Evolutionary conservation across 108 stramenopile species (phyloP).

Genomic region (Bacterosira constricta): DNA sequence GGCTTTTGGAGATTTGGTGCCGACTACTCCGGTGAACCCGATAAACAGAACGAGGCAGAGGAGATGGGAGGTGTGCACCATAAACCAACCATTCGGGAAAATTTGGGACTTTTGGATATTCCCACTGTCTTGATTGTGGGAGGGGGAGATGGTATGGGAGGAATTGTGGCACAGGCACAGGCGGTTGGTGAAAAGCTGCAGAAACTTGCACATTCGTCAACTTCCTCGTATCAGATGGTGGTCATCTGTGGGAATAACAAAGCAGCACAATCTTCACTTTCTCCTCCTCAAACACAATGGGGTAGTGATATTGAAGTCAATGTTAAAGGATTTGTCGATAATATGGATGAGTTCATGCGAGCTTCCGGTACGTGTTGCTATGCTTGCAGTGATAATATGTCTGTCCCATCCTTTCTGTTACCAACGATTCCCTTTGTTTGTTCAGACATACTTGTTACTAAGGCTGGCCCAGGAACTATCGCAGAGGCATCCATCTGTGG

Average conservation of each 20-base stretch:
- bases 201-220: constrained; percentile 28
- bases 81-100: constrained; percentile 50
- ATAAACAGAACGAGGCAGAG: constrained; percentile 20
- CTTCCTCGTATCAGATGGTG: constrained; percentile 73
- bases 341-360: constrained; percentile 97
- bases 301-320: constrained; percentile 57
- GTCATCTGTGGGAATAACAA: constrained; percentile 96
- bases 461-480: constrained; percentile 97
- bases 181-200: constrained; percentile 67
- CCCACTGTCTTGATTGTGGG: constrained; percentile 92
- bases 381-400: constrained; percentile 37
- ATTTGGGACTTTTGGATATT: constrained; percentile 71
- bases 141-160: constrained; percentile 97
- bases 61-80: constrained; percentile 46
- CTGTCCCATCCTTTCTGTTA: constrained; percentile 31
- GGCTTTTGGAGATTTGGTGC: constrained; percentile 87
- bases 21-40: constrained; percentile 13
- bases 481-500: constrained; percentile 95
- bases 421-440: background rate
- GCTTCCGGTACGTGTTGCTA: constrained; percentile 56
- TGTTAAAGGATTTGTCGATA: constrained; percentile 90
- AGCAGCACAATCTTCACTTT: constrained; percentile 55
- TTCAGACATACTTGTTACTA: constrained; percentile 77
- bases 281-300: constrained; percentile 47
- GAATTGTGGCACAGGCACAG: constrained; percentile 81